A percentile compares a stretch with the other conserved stretches of the same genome.
Conservation (phyloP, 371 early-diverging fungal species). For the Rhizopus delemar region DNA sequence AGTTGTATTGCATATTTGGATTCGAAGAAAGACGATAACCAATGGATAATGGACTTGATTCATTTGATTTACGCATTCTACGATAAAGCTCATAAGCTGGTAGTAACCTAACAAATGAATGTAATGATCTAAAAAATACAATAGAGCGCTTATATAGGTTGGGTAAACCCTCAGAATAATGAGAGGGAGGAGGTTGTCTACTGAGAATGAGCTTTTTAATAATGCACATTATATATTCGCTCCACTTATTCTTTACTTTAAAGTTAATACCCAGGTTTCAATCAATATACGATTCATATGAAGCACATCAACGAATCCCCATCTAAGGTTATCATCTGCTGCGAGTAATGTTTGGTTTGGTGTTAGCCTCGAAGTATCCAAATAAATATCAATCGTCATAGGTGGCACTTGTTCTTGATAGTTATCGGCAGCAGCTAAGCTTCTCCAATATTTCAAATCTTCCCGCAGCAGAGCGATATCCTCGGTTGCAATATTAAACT, state of each 20-base stretch:
- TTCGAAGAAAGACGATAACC: constrained; percentile 63
- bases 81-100: constrained; percentile 62
- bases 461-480: constrained; percentile 69
- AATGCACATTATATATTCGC: not conserved
- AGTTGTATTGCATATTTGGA: constrained; percentile 2
- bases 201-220: constrained; percentile 4
- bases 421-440: constrained; percentile 25
- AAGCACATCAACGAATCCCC: constrained; percentile 16
- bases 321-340: constrained; percentile 26
- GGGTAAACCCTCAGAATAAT: constrained; percentile 66
- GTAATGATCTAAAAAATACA: constrained; percentile 81
- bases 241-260: constrained; percentile 54
- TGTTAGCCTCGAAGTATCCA: constrained; percentile 63
- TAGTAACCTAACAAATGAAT: constrained; percentile 71
- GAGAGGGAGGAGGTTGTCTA: constrained; percentile 40
- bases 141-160: constrained; percentile 84
- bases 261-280: constrained; percentile 77
- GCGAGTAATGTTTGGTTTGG: constrained; percentile 20
- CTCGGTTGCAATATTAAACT: constrained; percentile 73
- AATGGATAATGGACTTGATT: constrained; percentile 39
- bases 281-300: constrained; percentile 56
- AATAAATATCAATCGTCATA: constrained; percentile 73
- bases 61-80: constrained; percentile 22
- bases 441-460: constrained; percentile 72
- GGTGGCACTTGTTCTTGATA: constrained; percentile 50